Evolutionary conservation across 1,284 basidiomycete genomes (phyloP).

Genomic region (Porogramme epimiltina): DNA sequence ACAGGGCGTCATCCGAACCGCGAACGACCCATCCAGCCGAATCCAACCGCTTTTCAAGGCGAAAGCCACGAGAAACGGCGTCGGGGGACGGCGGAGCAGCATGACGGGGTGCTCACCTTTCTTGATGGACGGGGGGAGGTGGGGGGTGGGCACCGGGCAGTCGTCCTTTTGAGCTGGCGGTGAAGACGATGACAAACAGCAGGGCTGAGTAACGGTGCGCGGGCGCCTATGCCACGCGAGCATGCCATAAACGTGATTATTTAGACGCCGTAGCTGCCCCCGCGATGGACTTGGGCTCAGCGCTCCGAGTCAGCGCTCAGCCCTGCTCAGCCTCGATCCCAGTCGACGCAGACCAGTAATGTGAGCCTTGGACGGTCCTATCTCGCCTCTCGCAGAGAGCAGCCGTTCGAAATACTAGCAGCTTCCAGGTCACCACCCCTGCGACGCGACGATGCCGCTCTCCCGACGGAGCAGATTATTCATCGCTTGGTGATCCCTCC

Average conservation of each 20-base stretch:
- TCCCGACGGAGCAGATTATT: not conserved
- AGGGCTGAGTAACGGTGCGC: slow-evolving; percentile 25
- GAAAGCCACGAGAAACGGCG: slow-evolving; percentile 8
- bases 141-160: slow-evolving; percentile 10
- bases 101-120: slow-evolving; percentile 27
- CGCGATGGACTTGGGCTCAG: no score
- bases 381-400: no score
- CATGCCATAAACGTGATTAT: no score
- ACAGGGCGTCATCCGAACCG: slow-evolving; percentile 31
- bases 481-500: no score
- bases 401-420: no score
- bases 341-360: no score
- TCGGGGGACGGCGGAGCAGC: slow-evolving; percentile 12
- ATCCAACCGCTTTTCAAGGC: slow-evolving; percentile 13
- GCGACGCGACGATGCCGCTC: not conserved
- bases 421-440: not conserved
- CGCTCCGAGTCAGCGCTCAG: no score
- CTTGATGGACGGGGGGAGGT: slow-evolving; percentile 22
- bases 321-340: no score
- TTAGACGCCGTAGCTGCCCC: no score
- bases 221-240: slow-evolving; percentile 15
- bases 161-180: slow-evolving; percentile 29
- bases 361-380: no score
- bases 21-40: slow-evolving; percentile 29
- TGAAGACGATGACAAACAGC: slow-evolving; percentile 29